Evolutionary conservation across 2,329 filamentous ascomycete species (phyloP).

Genomic region (Diaporthe longicolla): DNA sequence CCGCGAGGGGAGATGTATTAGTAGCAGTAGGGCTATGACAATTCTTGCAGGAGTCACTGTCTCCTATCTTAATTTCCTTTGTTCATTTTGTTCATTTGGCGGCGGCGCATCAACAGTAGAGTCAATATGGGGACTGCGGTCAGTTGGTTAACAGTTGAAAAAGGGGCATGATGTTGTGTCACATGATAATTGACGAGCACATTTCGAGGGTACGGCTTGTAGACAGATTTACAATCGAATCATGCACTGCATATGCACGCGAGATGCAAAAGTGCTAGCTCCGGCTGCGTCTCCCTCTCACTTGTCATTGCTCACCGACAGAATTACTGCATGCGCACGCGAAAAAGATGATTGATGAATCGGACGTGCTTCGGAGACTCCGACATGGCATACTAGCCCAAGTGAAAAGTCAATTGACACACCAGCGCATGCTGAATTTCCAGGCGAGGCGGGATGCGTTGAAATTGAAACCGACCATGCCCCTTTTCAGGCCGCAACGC

Average conservation of each 20-base stretch:
- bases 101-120: neutral
- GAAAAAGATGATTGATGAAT: neutral
- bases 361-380: neutral
- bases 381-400: neutral
- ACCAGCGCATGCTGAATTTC: constrained; percentile 6
- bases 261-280: constrained; percentile 1
- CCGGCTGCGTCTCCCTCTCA: neutral
- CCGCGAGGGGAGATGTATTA: neutral
- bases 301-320: neutral
- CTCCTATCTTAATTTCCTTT: neutral
- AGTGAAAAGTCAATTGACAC: constrained; percentile 7
- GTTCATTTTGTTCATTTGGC: neutral
- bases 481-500: neutral
- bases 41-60: neutral
- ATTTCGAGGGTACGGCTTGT: neutral
- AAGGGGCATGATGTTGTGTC: neutral
- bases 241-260: constrained; percentile 28
- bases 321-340: neutral
- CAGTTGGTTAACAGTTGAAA: neutral
- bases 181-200: neutral
- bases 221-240: constrained; percentile 2
- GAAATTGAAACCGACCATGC: constrained; percentile 15
- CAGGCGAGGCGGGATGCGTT: constrained; percentile 15
- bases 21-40: neutral
- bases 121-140: neutral